Percentiles rank a stretch among this genome's conserved stretches.
phyloP scores from a whole-genome alignment of 2,329 filamentous ascomycete species.

The Lecanicillium sp. region DNA sequence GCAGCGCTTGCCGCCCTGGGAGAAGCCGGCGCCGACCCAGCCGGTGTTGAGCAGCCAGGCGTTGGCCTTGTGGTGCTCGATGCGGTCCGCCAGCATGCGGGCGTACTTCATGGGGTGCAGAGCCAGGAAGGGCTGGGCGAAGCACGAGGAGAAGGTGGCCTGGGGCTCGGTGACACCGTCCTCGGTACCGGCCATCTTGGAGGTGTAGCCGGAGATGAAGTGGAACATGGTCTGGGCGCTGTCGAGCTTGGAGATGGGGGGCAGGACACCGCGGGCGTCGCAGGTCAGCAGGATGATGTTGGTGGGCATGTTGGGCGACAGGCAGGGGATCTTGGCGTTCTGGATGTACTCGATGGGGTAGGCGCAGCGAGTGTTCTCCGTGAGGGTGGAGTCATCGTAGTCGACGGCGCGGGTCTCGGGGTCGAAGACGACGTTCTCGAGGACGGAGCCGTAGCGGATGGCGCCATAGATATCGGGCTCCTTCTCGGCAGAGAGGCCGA shows the following conservation, averaged over 20 bases:
- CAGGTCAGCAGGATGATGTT: conserved; percentile 99
- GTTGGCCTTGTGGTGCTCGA: conserved; percentile 87
- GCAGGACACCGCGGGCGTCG: conserved; percentile 93
- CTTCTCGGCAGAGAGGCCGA: conserved; percentile 95
- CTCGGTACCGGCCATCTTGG: conserved; percentile 99
- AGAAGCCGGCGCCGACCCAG: conserved; percentile 87
- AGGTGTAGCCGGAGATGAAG: conserved; percentile 99
- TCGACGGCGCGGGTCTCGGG: conserved; percentile 82
- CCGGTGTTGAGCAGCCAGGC: conserved; percentile 98
- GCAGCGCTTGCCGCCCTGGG: conserved; percentile 92
- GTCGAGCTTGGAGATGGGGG: conserved; percentile 95
- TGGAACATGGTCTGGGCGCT: conserved; percentile 98
- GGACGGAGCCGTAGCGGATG: conserved; percentile 92
- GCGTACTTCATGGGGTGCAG: conserved; percentile 99
- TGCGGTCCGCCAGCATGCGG: conserved; percentile 97
- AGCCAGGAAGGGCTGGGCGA: conserved; percentile 97
- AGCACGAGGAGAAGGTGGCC: conserved; percentile 98
- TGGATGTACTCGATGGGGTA: conserved; percentile 99
- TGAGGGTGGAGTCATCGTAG: conserved; percentile 91
- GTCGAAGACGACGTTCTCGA: conserved; percentile 98
- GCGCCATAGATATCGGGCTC: conserved; percentile 96
- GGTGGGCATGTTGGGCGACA: conserved; percentile 77
- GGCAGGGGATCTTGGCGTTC: conserved; percentile 97
- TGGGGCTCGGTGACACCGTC: conserved; percentile 95
- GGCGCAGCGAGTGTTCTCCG: conserved; percentile 96